Evolutionary conservation across 2,329 filamentous ascomycete genomes (phyloP).

Genomic region (Colletotrichum filicis): DNA sequence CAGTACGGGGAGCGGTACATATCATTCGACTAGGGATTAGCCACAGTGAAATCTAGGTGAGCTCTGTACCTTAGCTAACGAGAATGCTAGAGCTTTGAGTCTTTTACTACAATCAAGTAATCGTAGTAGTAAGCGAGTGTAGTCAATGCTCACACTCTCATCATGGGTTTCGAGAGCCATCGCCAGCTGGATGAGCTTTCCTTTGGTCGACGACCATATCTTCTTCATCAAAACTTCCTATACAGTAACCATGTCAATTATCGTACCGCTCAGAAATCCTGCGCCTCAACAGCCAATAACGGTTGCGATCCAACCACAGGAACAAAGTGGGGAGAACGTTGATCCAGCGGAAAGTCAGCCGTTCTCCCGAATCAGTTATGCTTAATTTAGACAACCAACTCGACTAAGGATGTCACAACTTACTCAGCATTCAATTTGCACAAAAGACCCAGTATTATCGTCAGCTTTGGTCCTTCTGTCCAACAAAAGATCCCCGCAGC

Average conservation of each 20-base stretch:
- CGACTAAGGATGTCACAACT: slow-evolving; percentile 5
- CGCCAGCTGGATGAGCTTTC: too few species aligned
- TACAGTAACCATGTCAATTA: neutral
- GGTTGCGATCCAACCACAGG: neutral
- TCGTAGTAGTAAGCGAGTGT: neutral
- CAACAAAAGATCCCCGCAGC: neutral
- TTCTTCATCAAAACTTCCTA: neutral
- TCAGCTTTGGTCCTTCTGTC: neutral
- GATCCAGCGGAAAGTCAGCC: neutral
- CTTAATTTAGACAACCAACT: neutral
- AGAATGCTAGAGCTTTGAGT: neutral
- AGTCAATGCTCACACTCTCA: neutral
- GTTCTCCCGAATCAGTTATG: slow-evolving; percentile 4
- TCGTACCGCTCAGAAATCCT: neutral
- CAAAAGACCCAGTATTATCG: neutral
- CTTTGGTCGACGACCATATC: too few species aligned
- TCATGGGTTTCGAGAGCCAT: too few species aligned
- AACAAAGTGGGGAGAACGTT: neutral
- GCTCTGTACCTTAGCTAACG: neutral
- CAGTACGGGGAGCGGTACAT: slow-evolving; percentile 60
- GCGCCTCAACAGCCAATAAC: neutral
- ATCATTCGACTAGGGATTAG: slow-evolving; percentile 29
- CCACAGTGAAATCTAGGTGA: neutral
- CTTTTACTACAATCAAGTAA: too few species aligned
- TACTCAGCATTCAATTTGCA: neutral